Evolutionary conservation across 2,329 filamentous ascomycete species (phyloP).

Genomic region (Fusarium foetens): DNA sequence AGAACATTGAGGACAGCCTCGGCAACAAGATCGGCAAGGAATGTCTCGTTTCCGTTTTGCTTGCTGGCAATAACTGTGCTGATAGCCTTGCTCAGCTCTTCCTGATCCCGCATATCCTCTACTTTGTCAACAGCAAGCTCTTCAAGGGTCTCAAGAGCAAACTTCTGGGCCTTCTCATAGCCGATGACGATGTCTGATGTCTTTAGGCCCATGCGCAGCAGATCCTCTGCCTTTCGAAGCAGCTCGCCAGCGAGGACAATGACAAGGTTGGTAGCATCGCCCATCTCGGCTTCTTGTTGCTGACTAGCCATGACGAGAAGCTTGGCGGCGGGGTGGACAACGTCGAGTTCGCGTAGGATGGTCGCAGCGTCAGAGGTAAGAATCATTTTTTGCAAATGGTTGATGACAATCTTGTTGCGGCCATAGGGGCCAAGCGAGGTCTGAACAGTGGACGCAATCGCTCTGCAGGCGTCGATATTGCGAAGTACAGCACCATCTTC

Average conservation of each 20-base stretch:
- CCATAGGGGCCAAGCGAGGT: slow-evolving; percentile 97
- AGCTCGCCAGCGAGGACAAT: slow-evolving; percentile 96
- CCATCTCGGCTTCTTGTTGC: slow-evolving; percentile 99
- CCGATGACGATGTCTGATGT: slow-evolving; percentile 97
- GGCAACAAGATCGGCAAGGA: slow-evolving; percentile 86
- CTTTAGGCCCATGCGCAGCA: slow-evolving; percentile 96
- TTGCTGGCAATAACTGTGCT: slow-evolving; percentile 96
- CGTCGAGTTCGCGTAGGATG: slow-evolving; percentile 95
- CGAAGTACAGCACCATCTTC: slow-evolving; percentile 99
- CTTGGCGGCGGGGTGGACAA: slow-evolving; percentile 97
- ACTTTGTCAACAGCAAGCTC: slow-evolving; percentile 93
- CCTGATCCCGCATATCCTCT: slow-evolving; percentile 80
- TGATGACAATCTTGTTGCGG: slow-evolving; percentile 99
- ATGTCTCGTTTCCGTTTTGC: slow-evolving; percentile 92
- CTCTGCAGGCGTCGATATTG: slow-evolving; percentile 98
- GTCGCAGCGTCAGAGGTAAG: slow-evolving; percentile 97
- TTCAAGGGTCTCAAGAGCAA: slow-evolving; percentile 85
- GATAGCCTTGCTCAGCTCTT: slow-evolving; percentile 93
- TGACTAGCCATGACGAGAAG: slow-evolving; percentile 98
- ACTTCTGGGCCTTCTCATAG: slow-evolving; percentile 93
- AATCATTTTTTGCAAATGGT: slow-evolving; percentile 99
- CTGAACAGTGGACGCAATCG: slow-evolving; percentile 95
- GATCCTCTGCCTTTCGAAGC: slow-evolving; percentile 95
- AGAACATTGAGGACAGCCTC: slow-evolving; percentile 87
- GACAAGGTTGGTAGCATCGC: slow-evolving; percentile 96